A percentile compares a stretch with the other conserved stretches of the same genome.
These are phyloP conservation scores for Nakazawaea populi DNA, from an alignment of 805 yeast genomes.

Conservation along the genomic window DNA sequence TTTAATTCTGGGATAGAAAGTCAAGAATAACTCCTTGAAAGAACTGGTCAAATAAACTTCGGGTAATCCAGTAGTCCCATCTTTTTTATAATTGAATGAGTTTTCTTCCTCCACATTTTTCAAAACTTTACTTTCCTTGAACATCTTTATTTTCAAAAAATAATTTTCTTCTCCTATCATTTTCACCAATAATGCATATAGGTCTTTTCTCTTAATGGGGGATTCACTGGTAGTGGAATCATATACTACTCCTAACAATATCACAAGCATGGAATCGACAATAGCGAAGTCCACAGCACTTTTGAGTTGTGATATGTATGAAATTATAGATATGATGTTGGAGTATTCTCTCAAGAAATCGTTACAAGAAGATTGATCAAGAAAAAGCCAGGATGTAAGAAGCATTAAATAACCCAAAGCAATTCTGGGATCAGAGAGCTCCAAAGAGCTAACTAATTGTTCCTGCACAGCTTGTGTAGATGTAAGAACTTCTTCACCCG, in stretches of 20 bases:
- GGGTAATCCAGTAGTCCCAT: constrained; percentile 77
- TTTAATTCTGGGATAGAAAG: constrained; percentile 60
- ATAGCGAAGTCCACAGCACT: constrained; percentile 44
- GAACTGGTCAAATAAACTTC: constrained; percentile 63
- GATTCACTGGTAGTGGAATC: constrained; percentile 67
- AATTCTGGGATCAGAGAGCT: constrained; percentile 62
- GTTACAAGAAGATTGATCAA: constrained; percentile 66
- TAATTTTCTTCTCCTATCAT: constrained; percentile 81
- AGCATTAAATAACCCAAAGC: constrained; percentile 75
- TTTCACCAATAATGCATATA: constrained; percentile 57
- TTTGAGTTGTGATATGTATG: constrained; percentile 50
- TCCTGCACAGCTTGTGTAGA: constrained; percentile 76
- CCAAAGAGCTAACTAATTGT: constrained; percentile 58
- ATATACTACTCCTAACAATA: constrained; percentile 70
- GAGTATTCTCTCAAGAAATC: constrained; percentile 68
- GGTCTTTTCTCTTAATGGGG: constrained; percentile 52
- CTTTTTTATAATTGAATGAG: constrained; percentile 48
- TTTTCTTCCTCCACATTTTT: constrained; percentile 49
- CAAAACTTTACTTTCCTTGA: constrained; percentile 54
- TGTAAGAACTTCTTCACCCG: constrained; percentile 64
- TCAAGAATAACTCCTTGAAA: constrained; percentile 63
- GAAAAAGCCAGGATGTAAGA: constrained; percentile 71
- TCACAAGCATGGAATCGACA: constrained; percentile 67
- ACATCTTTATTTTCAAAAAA: constrained; percentile 63
- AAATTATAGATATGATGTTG: constrained; percentile 58